Conservation (phyloP, 345 rosid genomes). For the Populus tremula region DNA sequence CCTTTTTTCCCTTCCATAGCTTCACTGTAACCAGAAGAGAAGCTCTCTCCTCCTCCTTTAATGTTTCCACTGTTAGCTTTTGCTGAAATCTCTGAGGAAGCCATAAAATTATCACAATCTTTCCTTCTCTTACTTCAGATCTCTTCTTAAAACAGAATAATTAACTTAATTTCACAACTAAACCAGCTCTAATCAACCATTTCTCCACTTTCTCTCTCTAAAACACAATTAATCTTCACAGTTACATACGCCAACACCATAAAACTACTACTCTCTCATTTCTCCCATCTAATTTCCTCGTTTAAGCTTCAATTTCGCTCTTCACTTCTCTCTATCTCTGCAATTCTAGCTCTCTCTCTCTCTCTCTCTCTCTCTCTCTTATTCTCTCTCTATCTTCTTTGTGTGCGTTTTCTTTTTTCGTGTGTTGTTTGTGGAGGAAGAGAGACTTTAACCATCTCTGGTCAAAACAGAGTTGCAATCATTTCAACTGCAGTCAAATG, state of each 20-base stretch:
- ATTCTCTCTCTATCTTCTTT: background rate
- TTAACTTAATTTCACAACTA: background rate
- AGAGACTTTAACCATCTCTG: slow-evolving; percentile 56
- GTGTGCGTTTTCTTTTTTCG: background rate
- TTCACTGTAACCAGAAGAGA: slow-evolving; percentile 23
- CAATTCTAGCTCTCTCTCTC: background rate
- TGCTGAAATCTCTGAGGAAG: slow-evolving; percentile 21
- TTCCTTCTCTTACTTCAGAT: slow-evolving; percentile 19
- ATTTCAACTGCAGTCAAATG: slow-evolving; percentile 81
- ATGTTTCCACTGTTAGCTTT: slow-evolving; percentile 21
- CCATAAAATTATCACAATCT: slow-evolving; percentile 7
- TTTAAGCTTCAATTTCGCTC: background rate
- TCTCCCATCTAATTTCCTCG: background rate
- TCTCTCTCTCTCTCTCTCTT: too few relatives aligned
- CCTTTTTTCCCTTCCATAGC: slow-evolving; percentile 24
- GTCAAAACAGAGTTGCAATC: slow-evolving; percentile 55
- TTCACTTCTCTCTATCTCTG: slow-evolving; percentile 17
- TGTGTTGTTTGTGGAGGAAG: slow-evolving; percentile 6
- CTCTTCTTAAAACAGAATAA: slow-evolving; percentile 17
- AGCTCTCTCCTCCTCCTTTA: slow-evolving; percentile 23
- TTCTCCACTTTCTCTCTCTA: background rate
- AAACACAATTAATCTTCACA: background rate
- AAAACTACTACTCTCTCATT: slow-evolving; percentile 1
- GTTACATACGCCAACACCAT: background rate
- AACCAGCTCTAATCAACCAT: slow-evolving; percentile 15